Evolutionary conservation across 306 rosid genomes (phyloP).

Genomic region (Prunus padus): DNA sequence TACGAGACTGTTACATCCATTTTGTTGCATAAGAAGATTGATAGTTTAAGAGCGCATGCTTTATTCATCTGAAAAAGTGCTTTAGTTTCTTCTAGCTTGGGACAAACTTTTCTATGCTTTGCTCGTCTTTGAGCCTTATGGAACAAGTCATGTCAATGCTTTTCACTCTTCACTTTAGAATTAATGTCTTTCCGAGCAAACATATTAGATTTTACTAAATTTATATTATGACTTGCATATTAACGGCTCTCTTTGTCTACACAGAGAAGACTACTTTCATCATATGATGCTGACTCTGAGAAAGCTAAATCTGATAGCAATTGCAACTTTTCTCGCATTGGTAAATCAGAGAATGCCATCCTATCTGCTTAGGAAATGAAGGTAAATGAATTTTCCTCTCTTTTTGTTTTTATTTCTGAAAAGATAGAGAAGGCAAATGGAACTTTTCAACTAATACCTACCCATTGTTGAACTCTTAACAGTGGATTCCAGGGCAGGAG

Average conservation of each 20-base stretch:
- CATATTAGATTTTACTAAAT: neutral
- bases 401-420: too few relatives aligned
- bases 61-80: neutral
- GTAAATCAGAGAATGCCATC: conserved; percentile 51
- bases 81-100: neutral
- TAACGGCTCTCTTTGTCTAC: neutral
- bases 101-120: neutral
- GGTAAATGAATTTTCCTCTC: neutral
- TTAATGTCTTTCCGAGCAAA: neutral
- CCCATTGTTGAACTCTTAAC: neutral
- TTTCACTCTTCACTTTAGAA: neutral
- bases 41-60: neutral
- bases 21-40: neutral
- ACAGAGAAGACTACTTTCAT: conserved; percentile 67
- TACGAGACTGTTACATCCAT: neutral
- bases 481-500: neutral
- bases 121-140: neutral
- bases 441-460: neutral
- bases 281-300: conserved; percentile 41
- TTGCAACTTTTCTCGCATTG: conserved; percentile 26
- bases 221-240: neutral
- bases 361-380: conserved; percentile 48
- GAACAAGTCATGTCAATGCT: neutral
- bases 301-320: conserved; percentile 37
- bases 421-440: neutral